phyloP scores from a whole-genome alignment of 208 protist species.

The Tritrichomonas foetus region DNA sequence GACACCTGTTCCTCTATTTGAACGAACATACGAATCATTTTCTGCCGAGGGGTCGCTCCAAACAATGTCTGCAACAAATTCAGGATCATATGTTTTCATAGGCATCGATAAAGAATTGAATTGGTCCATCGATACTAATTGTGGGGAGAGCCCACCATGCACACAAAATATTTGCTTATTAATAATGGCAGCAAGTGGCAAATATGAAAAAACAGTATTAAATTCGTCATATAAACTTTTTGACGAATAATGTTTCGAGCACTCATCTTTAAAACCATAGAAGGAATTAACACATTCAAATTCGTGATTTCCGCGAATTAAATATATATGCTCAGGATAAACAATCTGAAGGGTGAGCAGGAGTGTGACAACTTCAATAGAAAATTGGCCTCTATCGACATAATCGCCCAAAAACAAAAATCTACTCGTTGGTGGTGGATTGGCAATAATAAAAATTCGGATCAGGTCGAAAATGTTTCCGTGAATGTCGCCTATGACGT shows the following conservation, averaged over 20 bases:
- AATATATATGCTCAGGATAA: neutral
- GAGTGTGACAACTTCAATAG: neutral
- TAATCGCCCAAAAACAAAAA: neutral
- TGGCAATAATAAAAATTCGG: neutral
- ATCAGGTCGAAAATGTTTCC: neutral
- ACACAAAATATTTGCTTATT: neutral
- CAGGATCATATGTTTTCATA: neutral
- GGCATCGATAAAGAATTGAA: neutral
- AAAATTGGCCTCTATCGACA: neutral
- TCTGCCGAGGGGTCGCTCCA: neutral
- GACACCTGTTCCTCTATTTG: neutral
- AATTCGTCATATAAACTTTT: neutral
- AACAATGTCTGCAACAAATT: neutral
- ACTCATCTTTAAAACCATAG: neutral
- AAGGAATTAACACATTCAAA: neutral
- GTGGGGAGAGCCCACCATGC: neutral
- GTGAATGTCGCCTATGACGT: constrained; percentile 5
- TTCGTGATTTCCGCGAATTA: constrained; percentile 15
- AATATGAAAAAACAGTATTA: neutral
- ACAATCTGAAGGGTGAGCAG: neutral
- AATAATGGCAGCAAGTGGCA: neutral
- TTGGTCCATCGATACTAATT: neutral
- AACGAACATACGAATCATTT: neutral
- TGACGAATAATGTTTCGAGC: neutral
- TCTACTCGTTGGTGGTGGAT: neutral